Percentiles rank a stretch among this genome's conserved stretches.
phyloP scores from a whole-genome alignment of 441 rosid species.

The Erodium chrysanthum region DNA sequence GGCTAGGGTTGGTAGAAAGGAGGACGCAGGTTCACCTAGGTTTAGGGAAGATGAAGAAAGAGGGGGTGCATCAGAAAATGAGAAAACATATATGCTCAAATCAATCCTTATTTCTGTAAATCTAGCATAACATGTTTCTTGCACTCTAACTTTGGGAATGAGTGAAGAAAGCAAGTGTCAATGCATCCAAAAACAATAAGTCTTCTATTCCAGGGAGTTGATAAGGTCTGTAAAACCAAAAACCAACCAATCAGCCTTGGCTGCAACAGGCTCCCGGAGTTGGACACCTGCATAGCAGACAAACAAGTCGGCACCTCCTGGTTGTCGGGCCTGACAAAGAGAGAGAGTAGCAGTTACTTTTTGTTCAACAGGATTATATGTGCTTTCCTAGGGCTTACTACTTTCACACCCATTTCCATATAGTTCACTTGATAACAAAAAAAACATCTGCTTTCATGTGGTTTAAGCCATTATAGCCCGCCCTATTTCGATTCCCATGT shows the following conservation, averaged over 20 bases:
- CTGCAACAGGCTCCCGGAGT: conserved; percentile 70
- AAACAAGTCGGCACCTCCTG: conserved; percentile 81
- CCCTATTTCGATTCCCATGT: background rate
- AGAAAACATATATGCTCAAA: too few relatives aligned
- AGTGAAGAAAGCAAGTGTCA: background rate
- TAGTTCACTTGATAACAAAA: background rate
- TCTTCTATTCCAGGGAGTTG: conserved; percentile 36
- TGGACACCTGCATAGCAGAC: conserved; percentile 82
- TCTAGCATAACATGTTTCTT: too few relatives aligned
- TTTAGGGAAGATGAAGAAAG: too few relatives aligned
- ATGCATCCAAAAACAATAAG: background rate
- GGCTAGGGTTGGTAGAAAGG: too few relatives aligned
- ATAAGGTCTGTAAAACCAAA: conserved; percentile 49
- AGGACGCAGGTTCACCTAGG: too few relatives aligned
- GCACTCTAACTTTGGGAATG: too few relatives aligned
- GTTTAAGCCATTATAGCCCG: too few relatives aligned
- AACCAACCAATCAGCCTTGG: conserved; percentile 84
- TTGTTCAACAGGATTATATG: too few relatives aligned
- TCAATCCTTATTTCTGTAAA: too few relatives aligned
- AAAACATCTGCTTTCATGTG: background rate
- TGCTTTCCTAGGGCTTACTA: too few relatives aligned
- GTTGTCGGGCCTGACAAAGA: conserved; percentile 59
- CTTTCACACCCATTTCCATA: background rate
- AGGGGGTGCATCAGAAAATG: too few relatives aligned
- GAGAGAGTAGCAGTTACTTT: background rate